Percentiles rank a stretch among this genome's conserved stretches.
phyloP scores from a whole-genome alignment of 2,329 filamentous ascomycete genomes.

The Mycosphaerella sp. region DNA sequence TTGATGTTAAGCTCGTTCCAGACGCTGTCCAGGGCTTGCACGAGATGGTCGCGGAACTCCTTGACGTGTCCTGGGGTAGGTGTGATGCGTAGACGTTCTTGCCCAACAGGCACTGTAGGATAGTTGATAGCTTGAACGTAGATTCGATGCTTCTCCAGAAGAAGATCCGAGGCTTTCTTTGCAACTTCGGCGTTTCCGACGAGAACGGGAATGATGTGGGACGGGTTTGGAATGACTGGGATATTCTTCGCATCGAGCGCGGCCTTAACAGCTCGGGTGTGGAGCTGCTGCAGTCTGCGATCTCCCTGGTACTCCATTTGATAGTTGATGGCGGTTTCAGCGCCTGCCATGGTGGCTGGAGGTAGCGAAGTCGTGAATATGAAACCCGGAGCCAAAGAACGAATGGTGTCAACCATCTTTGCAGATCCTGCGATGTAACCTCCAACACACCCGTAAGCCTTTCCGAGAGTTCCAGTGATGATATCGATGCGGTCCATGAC shows the following conservation, averaged over 20 bases:
- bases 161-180: constrained; percentile 84
- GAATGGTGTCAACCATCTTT: constrained; percentile 83
- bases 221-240: constrained; percentile 95
- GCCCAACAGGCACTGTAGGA: constrained; percentile 94
- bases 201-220: constrained; percentile 88
- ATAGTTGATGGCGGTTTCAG: constrained; percentile 85
- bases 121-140: constrained; percentile 99
- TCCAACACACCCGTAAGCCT: constrained; percentile 95
- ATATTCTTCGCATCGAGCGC: constrained; percentile 73
- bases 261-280: constrained; percentile 91
- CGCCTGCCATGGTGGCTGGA: constrained; percentile 94
- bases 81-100: constrained; percentile 92
- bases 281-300: constrained; percentile 85
- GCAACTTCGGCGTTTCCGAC: constrained; percentile 92
- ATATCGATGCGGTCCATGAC: constrained; percentile 96
- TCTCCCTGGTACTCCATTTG: constrained; percentile 81
- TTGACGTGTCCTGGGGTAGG: constrained; percentile 88
- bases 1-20: constrained; percentile 87
- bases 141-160: constrained; percentile 83
- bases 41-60: constrained; percentile 77
- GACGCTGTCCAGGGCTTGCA: constrained; percentile 75
- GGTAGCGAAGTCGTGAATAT: constrained; percentile 98
- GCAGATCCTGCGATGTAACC: constrained; percentile 92
- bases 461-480: constrained; percentile 93
- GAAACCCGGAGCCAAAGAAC: constrained; percentile 91